A percentile compares a stretch with the other conserved stretches of the same genome.
These are phyloP conservation scores for Cyberlindnera euphorbiiphila DNA, from an alignment of 805 yeast species.

Conservation along the genomic window DNA sequence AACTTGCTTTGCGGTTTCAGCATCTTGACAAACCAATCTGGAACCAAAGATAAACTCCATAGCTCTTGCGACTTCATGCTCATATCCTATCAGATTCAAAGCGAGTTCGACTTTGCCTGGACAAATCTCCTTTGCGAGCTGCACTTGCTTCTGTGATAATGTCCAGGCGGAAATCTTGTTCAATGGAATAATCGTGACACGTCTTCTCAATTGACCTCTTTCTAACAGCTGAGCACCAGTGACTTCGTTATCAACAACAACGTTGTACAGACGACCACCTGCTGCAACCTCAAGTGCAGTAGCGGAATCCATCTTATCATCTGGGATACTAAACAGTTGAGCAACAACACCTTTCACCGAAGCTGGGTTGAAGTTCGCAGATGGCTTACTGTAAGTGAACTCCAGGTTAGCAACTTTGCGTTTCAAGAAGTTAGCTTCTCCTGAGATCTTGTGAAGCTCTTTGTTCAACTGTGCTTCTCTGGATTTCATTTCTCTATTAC, in stretches of 20 bases:
- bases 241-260: constrained; percentile 83
- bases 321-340: constrained; percentile 65
- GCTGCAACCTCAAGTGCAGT: constrained; percentile 91
- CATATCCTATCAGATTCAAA: constrained; percentile 70
- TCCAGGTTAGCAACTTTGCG: constrained; percentile 71
- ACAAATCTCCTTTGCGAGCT: constrained; percentile 68
- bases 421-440: constrained; percentile 50
- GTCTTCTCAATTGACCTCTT: constrained; percentile 67
- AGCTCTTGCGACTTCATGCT: constrained; percentile 66
- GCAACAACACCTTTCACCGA: constrained; percentile 89
- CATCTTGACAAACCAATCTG: constrained; percentile 83
- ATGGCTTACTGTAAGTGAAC: constrained; percentile 66
- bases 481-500: constrained; percentile 40
- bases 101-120: constrained; percentile 92
- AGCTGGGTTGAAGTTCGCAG: constrained; percentile 50
- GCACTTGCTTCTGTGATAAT: constrained; percentile 47
- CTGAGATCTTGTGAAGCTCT: constrained; percentile 40
- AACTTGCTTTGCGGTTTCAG: constrained; percentile 83
- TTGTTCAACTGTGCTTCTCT: constrained; percentile 42
- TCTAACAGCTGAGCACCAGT: constrained; percentile 83
- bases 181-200: constrained; percentile 90
- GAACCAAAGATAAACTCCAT: constrained; percentile 91
- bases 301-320: constrained; percentile 55
- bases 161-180: constrained; percentile 72
- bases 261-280: constrained; percentile 84